A percentile compares a stretch with the other conserved stretches of the same genome.
phyloP scores from a whole-genome alignment of 2,329 filamentous ascomycete species.

The Xylaria digitata region DNA sequence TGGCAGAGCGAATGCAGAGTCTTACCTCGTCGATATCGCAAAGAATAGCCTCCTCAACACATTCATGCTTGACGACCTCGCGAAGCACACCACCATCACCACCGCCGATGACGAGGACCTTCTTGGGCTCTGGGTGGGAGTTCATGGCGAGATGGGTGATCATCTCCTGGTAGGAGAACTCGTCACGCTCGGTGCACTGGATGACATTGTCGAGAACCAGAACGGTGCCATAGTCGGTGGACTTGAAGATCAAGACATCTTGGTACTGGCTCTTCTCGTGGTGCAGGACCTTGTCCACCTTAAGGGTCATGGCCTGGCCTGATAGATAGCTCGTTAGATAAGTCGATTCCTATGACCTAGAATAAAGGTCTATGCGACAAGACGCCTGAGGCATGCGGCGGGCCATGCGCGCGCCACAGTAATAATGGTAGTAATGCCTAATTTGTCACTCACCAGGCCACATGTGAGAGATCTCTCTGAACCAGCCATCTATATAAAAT shows the following conservation, averaged over 20 bases:
- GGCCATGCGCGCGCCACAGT: neutral
- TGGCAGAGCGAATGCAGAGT: slow-evolving; percentile 49
- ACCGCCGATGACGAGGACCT: slow-evolving; percentile 96
- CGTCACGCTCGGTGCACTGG: slow-evolving; percentile 97
- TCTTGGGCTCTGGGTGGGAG: slow-evolving; percentile 97
- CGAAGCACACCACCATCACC: slow-evolving; percentile 97
- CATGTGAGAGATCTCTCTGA: slow-evolving; percentile 98
- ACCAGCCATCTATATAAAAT: slow-evolving; percentile 88
- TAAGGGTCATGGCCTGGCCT: slow-evolving; percentile 98
- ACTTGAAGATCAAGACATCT: slow-evolving; percentile 98
- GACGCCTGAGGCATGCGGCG: neutral
- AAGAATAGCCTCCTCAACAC: slow-evolving; percentile 93
- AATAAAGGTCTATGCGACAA: neutral
- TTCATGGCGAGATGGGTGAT: slow-evolving; percentile 99
- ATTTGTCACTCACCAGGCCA: slow-evolving; percentile 75
- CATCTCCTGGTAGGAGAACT: slow-evolving; percentile 99
- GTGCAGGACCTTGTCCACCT: slow-evolving; percentile 97
- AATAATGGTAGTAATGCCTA: neutral
- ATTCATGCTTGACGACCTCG: slow-evolving; percentile 99
- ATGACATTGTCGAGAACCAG: slow-evolving; percentile 99
- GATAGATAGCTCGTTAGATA: slow-evolving; percentile 24
- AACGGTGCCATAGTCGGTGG: slow-evolving; percentile 94
- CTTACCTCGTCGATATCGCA: slow-evolving; percentile 96
- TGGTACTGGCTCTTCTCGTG: slow-evolving; percentile 99
- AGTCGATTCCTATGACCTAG: neutral